Conservation (phyloP, 176 grass and related monocot species). For the Hsuehochloa calcarea region DNA sequence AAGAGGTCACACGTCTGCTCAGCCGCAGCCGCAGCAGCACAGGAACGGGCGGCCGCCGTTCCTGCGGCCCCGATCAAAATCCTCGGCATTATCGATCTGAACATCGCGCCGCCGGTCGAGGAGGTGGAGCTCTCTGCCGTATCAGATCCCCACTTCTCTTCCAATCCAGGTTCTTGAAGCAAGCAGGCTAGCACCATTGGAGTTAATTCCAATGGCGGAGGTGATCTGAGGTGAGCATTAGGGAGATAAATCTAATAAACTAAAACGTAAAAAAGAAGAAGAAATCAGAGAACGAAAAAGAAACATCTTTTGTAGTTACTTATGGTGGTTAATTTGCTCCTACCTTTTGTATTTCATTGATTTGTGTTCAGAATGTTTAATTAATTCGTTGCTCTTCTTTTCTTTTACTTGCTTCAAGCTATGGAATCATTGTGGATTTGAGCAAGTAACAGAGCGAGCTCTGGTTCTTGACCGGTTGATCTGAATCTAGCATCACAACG, state of each 20-base stretch:
- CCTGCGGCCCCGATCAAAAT: conserved; percentile 18
- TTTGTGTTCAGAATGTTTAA: conserved; percentile 22
- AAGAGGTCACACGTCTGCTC: conserved; percentile 58
- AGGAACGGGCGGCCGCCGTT: not conserved
- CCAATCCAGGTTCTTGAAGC: conserved; percentile 43
- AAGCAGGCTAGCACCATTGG: not conserved
- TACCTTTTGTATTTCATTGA: conserved; percentile 26
- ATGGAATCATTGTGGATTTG: not conserved
- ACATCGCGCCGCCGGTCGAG: conserved; percentile 50
- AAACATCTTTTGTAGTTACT: conserved; percentile 20
- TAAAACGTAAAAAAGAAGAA: not conserved
- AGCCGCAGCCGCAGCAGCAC: conserved; percentile 20
- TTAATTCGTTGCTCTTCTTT: conserved; percentile 17
- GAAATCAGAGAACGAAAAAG: not conserved
- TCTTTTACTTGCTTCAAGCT: not conserved
- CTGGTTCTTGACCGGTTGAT: conserved; percentile 12
- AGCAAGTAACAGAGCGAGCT: not conserved
- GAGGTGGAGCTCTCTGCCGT: conserved; percentile 60
- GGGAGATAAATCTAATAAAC: conserved; percentile 31
- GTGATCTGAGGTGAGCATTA: conserved; percentile 30
- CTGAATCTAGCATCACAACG: not conserved
- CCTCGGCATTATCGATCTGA: conserved; percentile 62
- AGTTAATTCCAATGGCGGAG: conserved; percentile 13
- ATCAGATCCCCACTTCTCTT: conserved; percentile 39
- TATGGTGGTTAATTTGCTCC: conserved; percentile 7